phyloP scores from a whole-genome alignment of 768 basidiomycete species.

The Pleurotus platypus region DNA sequence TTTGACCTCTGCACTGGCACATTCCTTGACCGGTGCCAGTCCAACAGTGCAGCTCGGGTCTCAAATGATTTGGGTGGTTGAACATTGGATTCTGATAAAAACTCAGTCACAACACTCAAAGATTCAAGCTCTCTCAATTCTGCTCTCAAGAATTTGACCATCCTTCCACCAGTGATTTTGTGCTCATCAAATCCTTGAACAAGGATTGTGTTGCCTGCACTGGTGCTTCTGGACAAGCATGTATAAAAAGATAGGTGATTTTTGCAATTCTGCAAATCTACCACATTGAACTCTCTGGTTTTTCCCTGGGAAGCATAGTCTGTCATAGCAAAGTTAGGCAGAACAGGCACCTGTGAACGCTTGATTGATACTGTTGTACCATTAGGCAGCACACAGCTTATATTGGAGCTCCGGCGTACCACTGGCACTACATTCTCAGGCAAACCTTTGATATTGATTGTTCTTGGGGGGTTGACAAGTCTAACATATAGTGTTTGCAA shows the following conservation, averaged over 20 bases:
- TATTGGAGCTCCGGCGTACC: not conserved
- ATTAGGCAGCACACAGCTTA: slow-evolving; percentile 13
- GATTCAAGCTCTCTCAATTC: slow-evolving; percentile 32
- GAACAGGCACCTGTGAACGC: slow-evolving; percentile 19
- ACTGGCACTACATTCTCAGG: slow-evolving; percentile 15
- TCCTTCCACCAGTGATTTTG: slow-evolving; percentile 21
- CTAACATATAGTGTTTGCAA: slow-evolving; percentile 11
- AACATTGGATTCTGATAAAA: slow-evolving; percentile 6
- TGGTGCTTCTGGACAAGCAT: slow-evolving; percentile 13
- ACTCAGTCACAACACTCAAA: slow-evolving; percentile 30
- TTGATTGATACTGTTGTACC: slow-evolving; percentile 9
- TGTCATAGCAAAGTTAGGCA: slow-evolving; percentile 24
- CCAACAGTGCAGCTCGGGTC: slow-evolving; percentile 1
- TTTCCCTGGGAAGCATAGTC: slow-evolving; percentile 26
- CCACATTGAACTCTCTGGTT: slow-evolving; percentile 22
- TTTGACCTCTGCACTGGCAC: no score
- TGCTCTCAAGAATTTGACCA: slow-evolving; percentile 19
- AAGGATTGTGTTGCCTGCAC: slow-evolving; percentile 25
- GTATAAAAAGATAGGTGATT: slow-evolving; percentile 16
- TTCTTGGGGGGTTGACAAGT: slow-evolving; percentile 9
- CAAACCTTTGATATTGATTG: slow-evolving; percentile 7
- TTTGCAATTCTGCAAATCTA: slow-evolving; percentile 19
- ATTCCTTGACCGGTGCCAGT: slow-evolving; percentile 12
- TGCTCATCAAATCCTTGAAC: slow-evolving; percentile 19
- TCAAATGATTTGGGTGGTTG: slow-evolving; percentile 11